Evolutionary conservation across 2,329 filamentous ascomycete species (phyloP), one percentile per base, ranked within the genome.

Genomic region (Neofusicoccum kwambonambiense): DNA sequence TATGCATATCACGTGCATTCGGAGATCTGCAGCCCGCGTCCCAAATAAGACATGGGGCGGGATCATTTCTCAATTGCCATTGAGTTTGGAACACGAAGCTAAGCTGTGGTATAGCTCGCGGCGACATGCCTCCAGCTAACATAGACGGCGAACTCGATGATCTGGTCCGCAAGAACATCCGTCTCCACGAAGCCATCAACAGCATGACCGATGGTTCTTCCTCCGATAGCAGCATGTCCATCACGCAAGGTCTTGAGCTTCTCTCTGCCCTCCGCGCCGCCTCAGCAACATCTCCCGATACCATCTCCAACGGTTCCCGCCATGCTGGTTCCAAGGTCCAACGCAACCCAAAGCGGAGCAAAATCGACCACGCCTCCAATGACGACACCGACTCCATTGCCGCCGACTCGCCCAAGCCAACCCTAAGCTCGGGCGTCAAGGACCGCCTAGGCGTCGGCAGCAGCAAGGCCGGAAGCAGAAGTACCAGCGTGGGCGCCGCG

Each of bases 141-240:
- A 75, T 82, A 22, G 81, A 83, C 68, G 75, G 78, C 52, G 77
- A 79, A 35, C 76, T 83, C 3, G 80, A 82, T 67, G 73, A 78
- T 41, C 73, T 78, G 15, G 78, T 82, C 49, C 79, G 82, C 41
- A 80, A 82, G 45, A 81, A 82, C 65, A 77, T 83, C 68, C 81
- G 80, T 62, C 71, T 82, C 17, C 76, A 73, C 69, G 80, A 83
- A 65, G 78, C 82, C 66, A 77, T 81, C 42, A 69, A 76, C 49
- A 75, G 78, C 56, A 75, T 80, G 37, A 73, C 81, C 50, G 77
- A 79, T 64, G 78, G 80, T 50, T 76, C 78, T 51, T 76, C 78
- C 27, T 75, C 76, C 63, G 75, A 75, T 56, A 80, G 79, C 71
- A 78, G 79, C 57, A 70, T 77, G 57, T 68, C 69, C 62, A 74